Evolutionary conservation across 305 asterid genomes (phyloP), one percentile per base, ranked within the genome.

Genomic region (Solanum chacoense): DNA sequence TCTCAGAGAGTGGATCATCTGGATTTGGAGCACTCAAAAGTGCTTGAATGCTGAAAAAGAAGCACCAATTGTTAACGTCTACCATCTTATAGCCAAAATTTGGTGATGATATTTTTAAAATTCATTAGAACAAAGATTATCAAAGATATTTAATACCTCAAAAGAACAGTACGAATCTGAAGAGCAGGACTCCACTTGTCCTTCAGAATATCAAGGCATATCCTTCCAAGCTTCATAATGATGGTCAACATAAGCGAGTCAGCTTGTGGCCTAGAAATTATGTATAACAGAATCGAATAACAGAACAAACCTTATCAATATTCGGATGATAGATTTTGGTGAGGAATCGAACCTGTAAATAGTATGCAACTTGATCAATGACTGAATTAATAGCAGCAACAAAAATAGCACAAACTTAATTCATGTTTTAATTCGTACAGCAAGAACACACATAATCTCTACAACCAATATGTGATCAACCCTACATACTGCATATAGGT

Each of bases 171-270:
- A 91, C 99, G 93, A 38, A 97, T 97, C 94, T 97, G 99, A 90
- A 96, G 99, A 5, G 99, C 99, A 9, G 99, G 99, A 88, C 99
- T 97, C 98, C 99, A 97, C 88, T 97, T 96, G 95, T 97, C 99
- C 92, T 97, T 97, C 1, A 97, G 99, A 90, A 97, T 97, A 91
- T 97, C 99, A 11, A 97, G 95, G 93, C 99, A 97, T 91, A 97
- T 97, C 94, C 99, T 94, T 89, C 99, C 99, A 88, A 97, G 96
- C 99, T 96, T 92, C 90, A 91, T 36, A 63, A 32, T 22, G 84
- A 81, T 4, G 40, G 71, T 6, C 38, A 11, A 28, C 18, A 50
- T 45, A 50, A 81, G 86, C 1, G 6, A 45, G 71, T 28, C 20
- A 28, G 28, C 85, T 28, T 42, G 38, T 18, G 38, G 29, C 71